Evolutionary conservation across 257 asterid species (phyloP), one percentile per base, ranked within the genome.

Genomic region (Agastache rugosa): DNA sequence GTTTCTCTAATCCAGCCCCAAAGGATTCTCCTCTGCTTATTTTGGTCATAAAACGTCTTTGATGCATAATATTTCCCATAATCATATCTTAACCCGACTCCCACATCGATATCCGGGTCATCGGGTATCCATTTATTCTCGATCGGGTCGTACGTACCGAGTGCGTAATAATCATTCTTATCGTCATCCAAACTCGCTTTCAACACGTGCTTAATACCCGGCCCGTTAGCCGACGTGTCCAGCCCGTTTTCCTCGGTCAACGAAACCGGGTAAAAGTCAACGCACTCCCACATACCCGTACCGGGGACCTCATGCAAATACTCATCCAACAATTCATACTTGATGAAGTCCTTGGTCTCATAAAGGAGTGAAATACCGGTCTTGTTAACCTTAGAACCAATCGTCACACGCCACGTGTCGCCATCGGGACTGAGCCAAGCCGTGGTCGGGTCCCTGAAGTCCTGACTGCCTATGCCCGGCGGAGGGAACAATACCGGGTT

Each of bases 221-320:
- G 88, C 45, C 97, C 97, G 3, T 87, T 83, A 10, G 11, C 70
- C 4, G 97, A 92, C 1, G 96, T 90, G 63, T 92, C 96, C 79
- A 92, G 20, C 81, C 96, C 96, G 11, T 87, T 88, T 17, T 9
- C 19, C 14, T 61, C 82, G 9, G 69, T 16, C 25, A 84, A 66
- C 0, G 90, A 85, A 34, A 90, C 86, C 42, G 97, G 97, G 83
- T 76, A 92, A 65, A 92, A 88, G 75, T 92, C 97, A 66, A 88
- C 85, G 61, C 96, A 90, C 81, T 92, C 97, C 97, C 96, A 92
- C 96, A 92, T 92, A 34, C 96, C 96, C 82, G 97, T 90, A 35
- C 86, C 84, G n/a, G 90, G 87, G 3, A 92, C 96, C 7, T 70
- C 66, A 54, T 92, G 93, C 77, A 92, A 35, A 67, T 37, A 51